Conservation (phyloP, 345 rosid genomes). For the Arabidopsis suecica region DNA sequence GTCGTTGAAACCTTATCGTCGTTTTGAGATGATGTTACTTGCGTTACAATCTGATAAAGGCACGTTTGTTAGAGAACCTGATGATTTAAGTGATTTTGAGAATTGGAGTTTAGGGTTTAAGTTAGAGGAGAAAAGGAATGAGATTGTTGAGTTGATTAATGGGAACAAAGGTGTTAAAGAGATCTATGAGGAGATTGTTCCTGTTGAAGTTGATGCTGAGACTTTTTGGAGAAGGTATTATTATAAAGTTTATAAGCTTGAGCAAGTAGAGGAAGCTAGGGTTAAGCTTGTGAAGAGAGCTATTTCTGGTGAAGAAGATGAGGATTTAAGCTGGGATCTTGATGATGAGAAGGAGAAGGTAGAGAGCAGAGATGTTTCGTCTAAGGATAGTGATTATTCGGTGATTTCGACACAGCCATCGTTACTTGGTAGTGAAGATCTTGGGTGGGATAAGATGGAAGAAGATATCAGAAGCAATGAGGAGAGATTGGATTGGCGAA, state of each 20-base stretch:
- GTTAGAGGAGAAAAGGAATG: conserved; percentile 53
- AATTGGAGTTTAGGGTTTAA: conserved; percentile 63
- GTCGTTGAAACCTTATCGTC: conserved; percentile 56
- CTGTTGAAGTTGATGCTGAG: conserved; percentile 54
- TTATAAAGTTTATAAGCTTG: conserved; percentile 58
- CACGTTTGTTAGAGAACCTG: conserved; percentile 63
- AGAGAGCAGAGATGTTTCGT: conserved; percentile 50
- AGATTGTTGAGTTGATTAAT: conserved; percentile 48
- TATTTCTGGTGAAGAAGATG: conserved; percentile 64
- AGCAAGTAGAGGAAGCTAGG: conserved; percentile 69
- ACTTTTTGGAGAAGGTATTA: conserved; percentile 72
- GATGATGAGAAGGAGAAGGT: conserved; percentile 54
- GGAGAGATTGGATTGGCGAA: conserved; percentile 56
- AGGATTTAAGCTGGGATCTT: conserved; percentile 83
- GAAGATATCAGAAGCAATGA: conserved; percentile 64
- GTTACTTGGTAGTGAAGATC: conserved; percentile 62
- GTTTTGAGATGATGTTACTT: conserved; percentile 70
- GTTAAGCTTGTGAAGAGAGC: conserved; percentile 69
- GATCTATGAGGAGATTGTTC: conserved; percentile 54
- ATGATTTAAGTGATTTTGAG: conserved; percentile 55
- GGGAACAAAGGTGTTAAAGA: conserved; percentile 49
- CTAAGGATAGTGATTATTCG: conserved; percentile 70
- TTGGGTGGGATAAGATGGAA: conserved; percentile 81
- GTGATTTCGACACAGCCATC: conserved; percentile 67
- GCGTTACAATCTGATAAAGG: conserved; percentile 55